These are phyloP conservation scores for Capsaspora owczarzaki DNA, from an alignment of 78 protist genomes.

Conservation along the genomic window DNA sequence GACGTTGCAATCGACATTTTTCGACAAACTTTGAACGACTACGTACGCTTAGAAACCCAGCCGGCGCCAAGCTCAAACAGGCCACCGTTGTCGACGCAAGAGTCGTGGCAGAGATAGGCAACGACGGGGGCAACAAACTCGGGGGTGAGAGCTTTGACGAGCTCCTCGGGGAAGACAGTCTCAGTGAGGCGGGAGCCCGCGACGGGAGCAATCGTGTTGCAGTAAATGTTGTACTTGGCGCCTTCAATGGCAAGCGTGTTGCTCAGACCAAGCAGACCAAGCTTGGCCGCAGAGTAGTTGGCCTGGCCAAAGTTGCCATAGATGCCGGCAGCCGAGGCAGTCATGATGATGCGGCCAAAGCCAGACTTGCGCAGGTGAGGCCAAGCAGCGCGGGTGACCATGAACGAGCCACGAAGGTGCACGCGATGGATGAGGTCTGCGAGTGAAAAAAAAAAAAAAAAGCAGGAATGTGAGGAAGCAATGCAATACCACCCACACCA, in stretches of 20 bases:
- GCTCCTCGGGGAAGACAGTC: slow-evolving; percentile 65
- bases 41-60: slow-evolving; percentile 29
- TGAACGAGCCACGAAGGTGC: slow-evolving; percentile 62
- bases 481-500: not conserved
- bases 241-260: slow-evolving; percentile 72
- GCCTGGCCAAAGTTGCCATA: slow-evolving; percentile 83
- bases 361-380: slow-evolving; percentile 48
- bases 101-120: slow-evolving; percentile 57
- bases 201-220: slow-evolving; percentile 69
- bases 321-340: slow-evolving; percentile 66
- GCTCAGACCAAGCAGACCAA: slow-evolving; percentile 59
- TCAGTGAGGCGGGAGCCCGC: slow-evolving; percentile 59
- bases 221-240: slow-evolving; percentile 42
- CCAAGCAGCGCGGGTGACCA: slow-evolving; percentile 72
- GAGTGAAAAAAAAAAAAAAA: not conserved
- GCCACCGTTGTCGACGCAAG: not conserved
- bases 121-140: slow-evolving; percentile 70
- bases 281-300: slow-evolving; percentile 67
- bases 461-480: not conserved
- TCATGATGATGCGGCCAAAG: slow-evolving; percentile 63
- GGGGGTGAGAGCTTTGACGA: slow-evolving; percentile 53
- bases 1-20: too few relatives aligned
- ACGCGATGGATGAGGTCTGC: slow-evolving; percentile 47
- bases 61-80: slow-evolving; percentile 71
- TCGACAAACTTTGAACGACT: too few relatives aligned